Percentiles rank a stretch among this genome's conserved stretches.
phyloP scores from a whole-genome alignment of 352 stramenopile genomes.

The Pilasporangium apinafurcum region DNA sequence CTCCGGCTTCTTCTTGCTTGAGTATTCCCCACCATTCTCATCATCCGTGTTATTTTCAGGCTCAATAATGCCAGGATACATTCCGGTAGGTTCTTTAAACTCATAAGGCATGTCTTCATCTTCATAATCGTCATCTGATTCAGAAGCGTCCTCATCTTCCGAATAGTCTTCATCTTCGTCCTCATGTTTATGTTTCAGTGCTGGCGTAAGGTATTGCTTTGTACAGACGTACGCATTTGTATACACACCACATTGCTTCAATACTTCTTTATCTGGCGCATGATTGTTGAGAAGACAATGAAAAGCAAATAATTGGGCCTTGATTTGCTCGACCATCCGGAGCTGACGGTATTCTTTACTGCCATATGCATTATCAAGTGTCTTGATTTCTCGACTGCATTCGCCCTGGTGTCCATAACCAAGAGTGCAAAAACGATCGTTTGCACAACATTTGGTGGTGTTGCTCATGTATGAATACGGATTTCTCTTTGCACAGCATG shows the following conservation, averaged over 20 bases:
- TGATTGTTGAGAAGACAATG: slow-evolving; percentile 87
- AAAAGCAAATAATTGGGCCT: slow-evolving; percentile 84
- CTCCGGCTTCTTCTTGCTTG: slow-evolving; percentile 52
- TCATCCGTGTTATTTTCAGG: slow-evolving; percentile 28
- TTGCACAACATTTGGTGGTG: slow-evolving; percentile 57
- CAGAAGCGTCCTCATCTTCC: slow-evolving; percentile 53
- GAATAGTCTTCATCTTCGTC: slow-evolving; percentile 75
- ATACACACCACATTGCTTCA: slow-evolving; percentile 83
- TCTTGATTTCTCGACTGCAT: slow-evolving; percentile 76
- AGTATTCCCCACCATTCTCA: slow-evolving; percentile 30
- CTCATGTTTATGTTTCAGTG: slow-evolving; percentile 35
- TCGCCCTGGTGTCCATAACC: slow-evolving; percentile 63
- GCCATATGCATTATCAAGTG: slow-evolving; percentile 61
- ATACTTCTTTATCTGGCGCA: slow-evolving; percentile 72
- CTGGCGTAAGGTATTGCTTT: slow-evolving; percentile 46
- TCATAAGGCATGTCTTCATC: slow-evolving; percentile 39
- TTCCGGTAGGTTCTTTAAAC: slow-evolving; percentile 11
- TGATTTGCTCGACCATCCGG: slow-evolving; percentile 83
- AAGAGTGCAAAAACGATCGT: slow-evolving; percentile 81
- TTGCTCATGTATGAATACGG: slow-evolving; percentile 43
- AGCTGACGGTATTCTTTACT: slow-evolving; percentile 55
- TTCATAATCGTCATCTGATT: slow-evolving; percentile 58
- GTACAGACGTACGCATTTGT: slow-evolving; percentile 77
- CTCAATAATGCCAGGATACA: slow-evolving; percentile 61
- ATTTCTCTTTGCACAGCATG: slow-evolving; percentile 78